Conservation (phyloP, 345 rosid genomes). For the Aquilaria sinensis region DNA sequence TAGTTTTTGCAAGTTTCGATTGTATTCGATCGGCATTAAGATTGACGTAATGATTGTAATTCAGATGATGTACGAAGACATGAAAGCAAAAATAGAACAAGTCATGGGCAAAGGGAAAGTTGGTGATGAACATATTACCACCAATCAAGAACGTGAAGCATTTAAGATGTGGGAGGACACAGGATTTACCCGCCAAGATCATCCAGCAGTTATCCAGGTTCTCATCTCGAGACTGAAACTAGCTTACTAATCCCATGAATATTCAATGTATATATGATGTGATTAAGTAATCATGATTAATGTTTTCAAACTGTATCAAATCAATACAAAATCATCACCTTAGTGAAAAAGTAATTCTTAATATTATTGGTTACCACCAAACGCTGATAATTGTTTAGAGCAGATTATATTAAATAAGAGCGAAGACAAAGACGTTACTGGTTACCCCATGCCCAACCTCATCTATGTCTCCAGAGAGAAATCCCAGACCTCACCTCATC, state of each 20-base stretch:
- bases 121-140: slow-evolving; percentile 19
- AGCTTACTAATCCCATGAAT: too few species aligned
- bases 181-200: slow-evolving; percentile 44
- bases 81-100: slow-evolving; percentile 47
- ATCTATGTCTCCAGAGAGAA: slow-evolving; percentile 66
- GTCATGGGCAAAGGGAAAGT: slow-evolving; percentile 43
- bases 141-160: slow-evolving; percentile 17
- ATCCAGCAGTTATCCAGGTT: slow-evolving; percentile 67
- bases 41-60: too few species aligned
- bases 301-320: neutral
- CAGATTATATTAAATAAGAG: slow-evolving; percentile 45
- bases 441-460: slow-evolving; percentile 44
- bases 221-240: neutral
- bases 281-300: too few species aligned
- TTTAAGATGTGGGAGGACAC: slow-evolving; percentile 45
- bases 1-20: too few species aligned
- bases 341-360: too few species aligned
- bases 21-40: too few species aligned
- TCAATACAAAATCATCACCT: neutral
- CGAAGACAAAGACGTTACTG: slow-evolving; percentile 32
- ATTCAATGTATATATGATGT: too few species aligned
- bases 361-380: too few species aligned
- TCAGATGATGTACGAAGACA: slow-evolving; percentile 49
- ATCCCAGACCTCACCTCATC: slow-evolving; percentile 38
- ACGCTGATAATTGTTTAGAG: neutral